phyloP scores from a whole-genome alignment of 768 basidiomycete genomes.

The Tephrocybe sp. region DNA sequence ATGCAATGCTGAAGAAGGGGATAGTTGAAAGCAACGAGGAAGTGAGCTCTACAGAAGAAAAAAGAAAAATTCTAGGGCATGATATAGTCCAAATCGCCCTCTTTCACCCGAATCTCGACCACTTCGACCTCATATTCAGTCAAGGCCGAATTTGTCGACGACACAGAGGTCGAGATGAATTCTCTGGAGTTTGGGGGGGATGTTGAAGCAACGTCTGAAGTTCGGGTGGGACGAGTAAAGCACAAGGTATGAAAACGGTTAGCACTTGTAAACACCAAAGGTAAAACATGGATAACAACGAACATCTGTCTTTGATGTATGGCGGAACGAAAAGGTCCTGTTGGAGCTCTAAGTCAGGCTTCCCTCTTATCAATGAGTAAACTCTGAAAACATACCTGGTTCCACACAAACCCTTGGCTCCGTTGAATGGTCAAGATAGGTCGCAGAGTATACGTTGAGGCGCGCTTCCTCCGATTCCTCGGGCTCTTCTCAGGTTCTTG shows the following conservation, averaged over 20 bases:
- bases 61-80: conserved; percentile 48
- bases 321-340: conserved; percentile 87
- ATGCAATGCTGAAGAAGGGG: neutral
- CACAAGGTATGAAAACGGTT: conserved; percentile 15
- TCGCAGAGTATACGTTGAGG: conserved; percentile 61
- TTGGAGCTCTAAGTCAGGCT: neutral
- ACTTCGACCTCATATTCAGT: conserved; percentile 85
- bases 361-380: conserved; percentile 3
- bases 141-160: conserved; percentile 64
- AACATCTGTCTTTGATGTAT: conserved; percentile 89
- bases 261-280: conserved; percentile 18
- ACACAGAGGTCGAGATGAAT: conserved; percentile 67
- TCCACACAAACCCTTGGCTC: conserved; percentile 91
- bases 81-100: conserved; percentile 75
- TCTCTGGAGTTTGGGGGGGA: conserved; percentile 72
- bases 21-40: neutral
- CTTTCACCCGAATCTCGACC: conserved; percentile 81
- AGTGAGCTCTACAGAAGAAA: neutral
- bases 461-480: conserved; percentile 55
- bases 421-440: conserved; percentile 86
- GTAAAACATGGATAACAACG: conserved; percentile 34
- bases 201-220: conserved; percentile 75
- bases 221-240: conserved; percentile 11
- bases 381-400: conserved; percentile 60
- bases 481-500: conserved; percentile 54